Percentiles rank a stretch among this genome's conserved stretches.
These are phyloP conservation scores for Raddia guianensis DNA, from an alignment of 176 grass and related monocot species.

Conservation along the genomic window DNA sequence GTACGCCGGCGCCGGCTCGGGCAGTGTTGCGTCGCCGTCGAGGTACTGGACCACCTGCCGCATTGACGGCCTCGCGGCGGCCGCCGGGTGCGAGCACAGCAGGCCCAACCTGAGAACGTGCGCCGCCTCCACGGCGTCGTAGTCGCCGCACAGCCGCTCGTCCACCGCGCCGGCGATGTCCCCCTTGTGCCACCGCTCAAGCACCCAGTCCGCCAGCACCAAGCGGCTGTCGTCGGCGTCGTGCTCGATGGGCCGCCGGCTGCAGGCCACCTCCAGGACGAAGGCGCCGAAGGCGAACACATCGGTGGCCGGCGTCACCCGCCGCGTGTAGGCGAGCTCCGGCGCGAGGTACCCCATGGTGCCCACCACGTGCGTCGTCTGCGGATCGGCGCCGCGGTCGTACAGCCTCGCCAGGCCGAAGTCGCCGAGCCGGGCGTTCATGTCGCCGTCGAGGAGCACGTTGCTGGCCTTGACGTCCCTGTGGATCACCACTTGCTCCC, in stretches of 20 bases:
- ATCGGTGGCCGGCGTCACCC: constrained; percentile 48
- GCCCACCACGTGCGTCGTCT: constrained; percentile 41
- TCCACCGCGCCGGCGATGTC: constrained; percentile 27
- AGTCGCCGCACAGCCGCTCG: constrained; percentile 35
- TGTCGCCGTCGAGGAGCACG: constrained; percentile 57
- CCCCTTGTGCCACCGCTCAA: constrained; percentile 33
- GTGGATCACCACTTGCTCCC: constrained; percentile 64
- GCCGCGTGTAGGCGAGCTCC: constrained; percentile 49
- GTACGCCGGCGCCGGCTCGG: constrained; percentile 32
- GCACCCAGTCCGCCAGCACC: constrained; percentile 43
- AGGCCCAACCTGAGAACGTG: constrained; percentile 42
- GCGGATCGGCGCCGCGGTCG: constrained; percentile 35
- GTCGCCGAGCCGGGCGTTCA: constrained; percentile 52
- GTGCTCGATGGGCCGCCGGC: constrained; percentile 42
- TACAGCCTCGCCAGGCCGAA: constrained; percentile 54
- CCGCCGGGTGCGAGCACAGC: constrained; percentile 45
- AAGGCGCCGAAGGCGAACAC: constrained; percentile 57
- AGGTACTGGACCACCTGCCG: constrained; percentile 53
- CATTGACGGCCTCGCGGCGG: constrained; percentile 44
- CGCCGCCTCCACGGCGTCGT: neutral
- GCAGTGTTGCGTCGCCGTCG: constrained; percentile 38
- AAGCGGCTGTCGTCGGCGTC: constrained; percentile 18
- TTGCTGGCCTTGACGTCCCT: constrained; percentile 91
- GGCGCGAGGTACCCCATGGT: constrained; percentile 66
- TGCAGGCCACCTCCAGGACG: constrained; percentile 58